These are phyloP conservation scores for Ascochyta clinopodiicola DNA, from an alignment of 2,329 filamentous ascomycete genomes.

Conservation along the genomic window DNA sequence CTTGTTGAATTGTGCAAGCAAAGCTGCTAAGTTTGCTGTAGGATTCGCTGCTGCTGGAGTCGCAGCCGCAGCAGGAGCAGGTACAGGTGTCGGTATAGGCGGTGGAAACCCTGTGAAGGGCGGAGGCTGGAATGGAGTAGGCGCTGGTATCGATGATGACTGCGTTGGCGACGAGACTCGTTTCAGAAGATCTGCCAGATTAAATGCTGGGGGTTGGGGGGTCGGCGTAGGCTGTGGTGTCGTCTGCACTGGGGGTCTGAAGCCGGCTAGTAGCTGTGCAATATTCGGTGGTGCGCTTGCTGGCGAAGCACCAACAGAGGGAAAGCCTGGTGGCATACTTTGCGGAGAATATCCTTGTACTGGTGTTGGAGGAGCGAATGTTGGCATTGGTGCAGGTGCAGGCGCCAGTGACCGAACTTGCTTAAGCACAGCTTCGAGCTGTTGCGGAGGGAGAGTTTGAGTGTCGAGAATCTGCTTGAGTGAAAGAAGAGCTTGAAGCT, in stretches of 20 bases:
- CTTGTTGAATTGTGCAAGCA: constrained; percentile 43
- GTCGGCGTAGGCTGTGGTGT: constrained; percentile 29
- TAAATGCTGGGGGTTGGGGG: constrained; percentile 30
- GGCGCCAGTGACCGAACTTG: constrained; percentile 79
- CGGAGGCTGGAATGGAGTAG: constrained; percentile 37
- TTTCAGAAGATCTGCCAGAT: constrained; percentile 39
- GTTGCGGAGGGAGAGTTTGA: constrained; percentile 78
- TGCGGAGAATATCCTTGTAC: constrained; percentile 40
- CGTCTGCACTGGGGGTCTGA: constrained; percentile 28
- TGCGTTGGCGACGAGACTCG: constrained; percentile 39
- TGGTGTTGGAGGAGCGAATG: constrained; percentile 41
- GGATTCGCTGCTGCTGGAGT: constrained; percentile 36
- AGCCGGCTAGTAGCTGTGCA: constrained; percentile 39
- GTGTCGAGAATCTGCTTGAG: constrained; percentile 81
- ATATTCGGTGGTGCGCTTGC: constrained; percentile 35
- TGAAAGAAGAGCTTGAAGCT: constrained; percentile 83
- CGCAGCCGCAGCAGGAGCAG: constrained; percentile 30
- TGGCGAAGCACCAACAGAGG: constrained; percentile 27
- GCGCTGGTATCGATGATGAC: constrained; percentile 28
- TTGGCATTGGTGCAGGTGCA: constrained; percentile 59
- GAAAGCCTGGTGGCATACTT: constrained; percentile 21
- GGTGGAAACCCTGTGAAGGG: constrained; percentile 35
- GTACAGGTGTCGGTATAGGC: constrained; percentile 31
- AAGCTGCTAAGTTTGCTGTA: constrained; percentile 37
- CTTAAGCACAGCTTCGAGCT: constrained; percentile 82